phyloP scores from a whole-genome alignment of 768 basidiomycete genomes.

The Mrakia blollopis region DNA sequence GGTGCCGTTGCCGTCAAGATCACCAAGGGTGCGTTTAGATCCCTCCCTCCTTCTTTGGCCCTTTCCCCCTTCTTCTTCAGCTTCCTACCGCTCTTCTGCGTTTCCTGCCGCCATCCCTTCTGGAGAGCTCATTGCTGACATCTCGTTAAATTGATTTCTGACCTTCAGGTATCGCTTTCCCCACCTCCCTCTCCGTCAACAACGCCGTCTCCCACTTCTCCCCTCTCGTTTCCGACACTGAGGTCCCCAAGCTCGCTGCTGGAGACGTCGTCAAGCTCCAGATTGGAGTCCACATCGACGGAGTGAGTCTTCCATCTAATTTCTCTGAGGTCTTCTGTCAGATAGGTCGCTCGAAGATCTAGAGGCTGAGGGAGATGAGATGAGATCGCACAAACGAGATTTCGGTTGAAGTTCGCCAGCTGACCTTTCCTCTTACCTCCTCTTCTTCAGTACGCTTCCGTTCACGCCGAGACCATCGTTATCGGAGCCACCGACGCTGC shows the following conservation, averaged over 20 bases:
- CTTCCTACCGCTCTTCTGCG: background rate
- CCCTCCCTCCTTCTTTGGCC: background rate
- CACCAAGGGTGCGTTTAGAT: constrained; percentile 62
- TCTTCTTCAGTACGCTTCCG: constrained; percentile 63
- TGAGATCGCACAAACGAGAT: background rate
- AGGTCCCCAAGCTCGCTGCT: constrained; percentile 47
- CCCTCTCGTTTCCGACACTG: constrained; percentile 72
- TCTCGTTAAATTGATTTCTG: background rate
- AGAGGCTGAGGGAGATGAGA: background rate
- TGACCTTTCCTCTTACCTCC: background rate
- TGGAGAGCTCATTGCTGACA: too few species aligned
- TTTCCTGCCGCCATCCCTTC: background rate
- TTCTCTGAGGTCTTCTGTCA: too few species aligned
- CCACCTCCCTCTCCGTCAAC: constrained; percentile 89
- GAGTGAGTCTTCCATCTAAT: constrained; percentile 46
- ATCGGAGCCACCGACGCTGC: constrained; percentile 68
- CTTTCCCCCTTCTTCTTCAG: too few species aligned
- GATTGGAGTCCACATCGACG: constrained; percentile 95
- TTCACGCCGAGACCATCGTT: constrained; percentile 88
- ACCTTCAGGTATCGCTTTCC: constrained; percentile 77
- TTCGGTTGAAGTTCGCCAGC: background rate
- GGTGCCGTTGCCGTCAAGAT: constrained; percentile 56
- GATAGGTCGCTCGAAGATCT: too few species aligned
- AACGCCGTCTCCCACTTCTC: constrained; percentile 94
- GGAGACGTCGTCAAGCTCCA: constrained; percentile 94